Evolutionary conservation across 2,329 filamentous ascomycete species (phyloP), one percentile per base, ranked within the genome.

Genomic region (Coccinonectria pachysandricola): DNA sequence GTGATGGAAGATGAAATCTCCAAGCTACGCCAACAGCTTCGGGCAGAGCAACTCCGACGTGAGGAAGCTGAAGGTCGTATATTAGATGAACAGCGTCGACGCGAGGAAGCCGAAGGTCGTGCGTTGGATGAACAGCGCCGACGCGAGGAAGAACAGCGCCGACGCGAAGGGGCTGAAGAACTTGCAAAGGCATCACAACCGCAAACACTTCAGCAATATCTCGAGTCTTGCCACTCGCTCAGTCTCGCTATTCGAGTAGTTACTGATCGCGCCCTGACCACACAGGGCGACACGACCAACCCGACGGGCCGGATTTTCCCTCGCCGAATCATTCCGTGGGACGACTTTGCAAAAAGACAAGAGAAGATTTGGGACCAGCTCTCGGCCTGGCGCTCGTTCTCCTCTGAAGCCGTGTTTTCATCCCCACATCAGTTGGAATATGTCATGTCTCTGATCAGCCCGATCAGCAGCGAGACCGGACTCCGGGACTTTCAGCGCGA

Each of bases 301-400:
- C 47, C 49, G 7, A 34, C 30, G 24, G 49, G 52, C 21, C 47
- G 51, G 27, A 31, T 52, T 8, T 57, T 34, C 30, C 54, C 56
- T 33, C 35, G 28, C 36, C 45, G 45, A 24, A 58, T 62, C 16
- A 35, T 54, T 12, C 54, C 47, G 3, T 60, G 48, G 53, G 24
- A 45, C 8, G 37, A 48, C 27, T 60, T 56, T 24, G 26, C 43
- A 24, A 24, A n/a, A 15, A 27, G 29, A 25, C 48, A 60, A 36
- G 41, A 53, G 32, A 15, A 45, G 5, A 40, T 54, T 12, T 59
- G 43, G 51, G 23, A 48, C 11, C 10, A 36, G 7, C 41, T 59
- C 11, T 36, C 45, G 3, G n/a, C 19, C 12, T 27, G 28, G n/a
- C 12, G 29, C 23, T 32, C 34, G 4, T 56, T 57, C 34, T 34